phyloP scores from a whole-genome alignment of 176 grass and related monocot genomes.

The Melocanna baccifera region DNA sequence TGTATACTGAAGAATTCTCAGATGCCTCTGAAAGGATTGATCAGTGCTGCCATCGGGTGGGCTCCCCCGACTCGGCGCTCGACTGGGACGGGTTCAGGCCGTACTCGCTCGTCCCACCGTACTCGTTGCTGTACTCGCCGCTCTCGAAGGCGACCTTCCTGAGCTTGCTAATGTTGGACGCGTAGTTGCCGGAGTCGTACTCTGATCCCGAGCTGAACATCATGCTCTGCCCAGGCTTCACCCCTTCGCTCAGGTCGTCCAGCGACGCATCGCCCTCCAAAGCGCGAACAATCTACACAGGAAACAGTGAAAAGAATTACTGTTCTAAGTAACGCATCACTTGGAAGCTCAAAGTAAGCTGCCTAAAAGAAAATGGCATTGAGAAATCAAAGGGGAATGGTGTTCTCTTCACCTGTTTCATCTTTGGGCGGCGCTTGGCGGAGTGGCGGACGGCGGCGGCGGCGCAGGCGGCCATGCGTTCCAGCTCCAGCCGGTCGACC shows the following conservation, averaged over 20 bases:
- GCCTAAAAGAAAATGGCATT: neutral
- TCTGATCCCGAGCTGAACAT: conserved; percentile 67
- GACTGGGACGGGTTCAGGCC: conserved; percentile 50
- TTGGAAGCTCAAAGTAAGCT: neutral
- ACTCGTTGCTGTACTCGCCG: conserved; percentile 63
- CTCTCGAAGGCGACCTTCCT: conserved; percentile 67
- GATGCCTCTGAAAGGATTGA: neutral
- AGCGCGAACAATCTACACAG: conserved; percentile 64
- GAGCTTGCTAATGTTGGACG: conserved; percentile 52
- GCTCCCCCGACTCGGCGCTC: conserved; percentile 46
- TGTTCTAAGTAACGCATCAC: neutral
- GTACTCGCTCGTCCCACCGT: conserved; percentile 62
- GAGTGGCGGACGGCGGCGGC: conserved; percentile 86
- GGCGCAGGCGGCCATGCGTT: conserved; percentile 70
- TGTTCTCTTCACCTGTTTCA: conserved; percentile 61
- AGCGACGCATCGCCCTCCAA: conserved; percentile 84
- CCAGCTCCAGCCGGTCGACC: conserved; percentile 57
- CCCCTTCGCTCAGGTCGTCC: conserved; percentile 86
- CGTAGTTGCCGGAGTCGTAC: conserved; percentile 64
- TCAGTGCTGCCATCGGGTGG: neutral
- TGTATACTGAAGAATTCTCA: neutral
- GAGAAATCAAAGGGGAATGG: neutral
- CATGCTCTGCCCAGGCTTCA: conserved; percentile 76
- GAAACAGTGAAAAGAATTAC: neutral
- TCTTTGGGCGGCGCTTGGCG: conserved; percentile 80